Evolutionary conservation across 2,329 filamentous ascomycete genomes (phyloP).

Genomic region (Beauveria sp.): DNA sequence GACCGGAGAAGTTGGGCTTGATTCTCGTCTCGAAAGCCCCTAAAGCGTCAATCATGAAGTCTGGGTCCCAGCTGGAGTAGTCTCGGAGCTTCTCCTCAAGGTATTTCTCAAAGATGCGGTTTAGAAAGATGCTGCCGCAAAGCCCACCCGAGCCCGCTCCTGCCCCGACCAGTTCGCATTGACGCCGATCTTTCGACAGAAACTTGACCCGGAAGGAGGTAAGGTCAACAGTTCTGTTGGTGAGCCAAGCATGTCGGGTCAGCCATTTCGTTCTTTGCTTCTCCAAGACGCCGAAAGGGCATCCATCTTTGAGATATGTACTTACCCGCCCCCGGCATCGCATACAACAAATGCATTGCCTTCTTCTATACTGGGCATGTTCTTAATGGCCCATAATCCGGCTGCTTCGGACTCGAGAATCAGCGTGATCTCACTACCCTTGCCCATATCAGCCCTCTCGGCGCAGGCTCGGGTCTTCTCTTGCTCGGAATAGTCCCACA

Average conservation of each 20-base stretch:
- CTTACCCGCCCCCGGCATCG: neutral
- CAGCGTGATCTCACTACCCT: neutral
- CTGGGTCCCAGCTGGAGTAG: neutral
- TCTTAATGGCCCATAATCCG: neutral
- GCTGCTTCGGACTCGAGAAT: neutral
- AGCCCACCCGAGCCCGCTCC: neutral
- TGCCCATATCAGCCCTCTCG: neutral
- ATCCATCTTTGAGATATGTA: neutral
- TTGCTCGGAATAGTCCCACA: constrained; percentile 1
- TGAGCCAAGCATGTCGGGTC: neutral
- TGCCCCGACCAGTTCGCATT: neutral
- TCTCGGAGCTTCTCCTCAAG: neutral
- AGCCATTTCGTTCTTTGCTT: neutral
- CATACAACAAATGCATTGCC: neutral
- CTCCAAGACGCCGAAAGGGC: neutral
- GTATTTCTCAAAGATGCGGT: constrained; percentile 2
- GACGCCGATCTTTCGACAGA: neutral
- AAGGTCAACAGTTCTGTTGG: constrained; percentile 1
- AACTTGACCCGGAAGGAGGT: neutral
- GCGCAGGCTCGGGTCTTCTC: neutral
- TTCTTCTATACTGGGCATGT: neutral
- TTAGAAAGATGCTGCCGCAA: neutral
- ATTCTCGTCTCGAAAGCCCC: neutral
- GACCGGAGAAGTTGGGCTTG: constrained; percentile 1
- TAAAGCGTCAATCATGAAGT: neutral